These are phyloP conservation scores for Paraglomus brasilianum DNA, from an alignment of 192 early-diverging fungal species.

Conservation along the genomic window DNA sequence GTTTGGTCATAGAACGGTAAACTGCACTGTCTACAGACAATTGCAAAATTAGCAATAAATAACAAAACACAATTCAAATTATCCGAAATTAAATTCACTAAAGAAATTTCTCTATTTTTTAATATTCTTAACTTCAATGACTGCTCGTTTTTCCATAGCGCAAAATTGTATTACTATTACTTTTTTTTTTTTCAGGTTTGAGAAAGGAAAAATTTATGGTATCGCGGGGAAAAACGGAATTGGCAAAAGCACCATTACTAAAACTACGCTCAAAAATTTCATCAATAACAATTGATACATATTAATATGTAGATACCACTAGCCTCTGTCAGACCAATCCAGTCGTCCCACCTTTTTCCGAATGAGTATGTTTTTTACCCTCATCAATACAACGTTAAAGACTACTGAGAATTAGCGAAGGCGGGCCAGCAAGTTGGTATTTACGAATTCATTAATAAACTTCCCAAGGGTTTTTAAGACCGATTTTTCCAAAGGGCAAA, in stretches of 20 bases:
- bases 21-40: no score
- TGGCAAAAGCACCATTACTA: slow-evolving; percentile 23
- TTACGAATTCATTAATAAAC: slow-evolving; percentile 17
- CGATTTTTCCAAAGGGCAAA: slow-evolving; percentile 15
- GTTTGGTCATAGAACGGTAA: no score
- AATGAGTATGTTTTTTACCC: slow-evolving; percentile 10
- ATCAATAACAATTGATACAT: no score
- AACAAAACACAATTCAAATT: no score
- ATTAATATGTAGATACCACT: no score
- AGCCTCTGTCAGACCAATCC: no score
- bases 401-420: neutral
- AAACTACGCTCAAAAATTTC: slow-evolving; percentile 23
- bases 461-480: slow-evolving; percentile 5
- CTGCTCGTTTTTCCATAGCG: no score
- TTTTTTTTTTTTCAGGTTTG: slow-evolving; percentile 15
- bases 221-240: slow-evolving; percentile 16
- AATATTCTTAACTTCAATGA: no score
- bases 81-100: no score
- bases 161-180: no score
- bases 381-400: neutral
- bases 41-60: no score
- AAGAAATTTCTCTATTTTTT: no score
- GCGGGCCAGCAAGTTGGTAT: slow-evolving; percentile 5
- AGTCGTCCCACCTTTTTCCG: slow-evolving; percentile 17
- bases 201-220: slow-evolving; percentile 20